Evolutionary conservation across 345 rosid species (phyloP), one percentile per base, ranked within the genome.

Genomic region (Citrus inodora): DNA sequence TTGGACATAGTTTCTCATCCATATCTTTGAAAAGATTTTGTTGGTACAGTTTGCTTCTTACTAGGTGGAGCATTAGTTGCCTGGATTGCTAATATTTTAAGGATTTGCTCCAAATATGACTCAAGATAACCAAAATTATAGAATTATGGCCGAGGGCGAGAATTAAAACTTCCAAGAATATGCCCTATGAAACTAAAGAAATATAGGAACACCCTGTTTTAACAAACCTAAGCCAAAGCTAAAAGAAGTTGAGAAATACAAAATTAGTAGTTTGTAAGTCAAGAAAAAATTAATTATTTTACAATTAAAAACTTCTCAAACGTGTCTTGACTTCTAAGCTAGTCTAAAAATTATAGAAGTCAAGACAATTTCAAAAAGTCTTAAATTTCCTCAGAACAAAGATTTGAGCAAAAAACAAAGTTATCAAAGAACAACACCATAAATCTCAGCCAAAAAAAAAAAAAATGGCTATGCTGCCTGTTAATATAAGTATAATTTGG

Each of bases 1-100:
- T 73, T 74, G 73, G 58, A 66, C 75, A 59, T 69, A 69, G 40
- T 48, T 79, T 79, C 79, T 76, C 79, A 65, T 71, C 46, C 17
- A 42, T 46, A 51, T 25, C 51, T 73, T 4, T 21, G 14, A 73
- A 70, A 80, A 19, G 48, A 70, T 9, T 66, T 37, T 30, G 6
- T 59, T 65, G 67, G 8, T 58, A 40, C 67, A 42, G 48, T 28
- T 30, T 71, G 53, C 27, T 48, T 64, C 56, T 28, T 51, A 9
- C 32, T 55, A 58, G 27, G 10, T 1, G 58, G 51, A 13, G 51
- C 51, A 46, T 70, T 28, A 35, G 63, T 27, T 74, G 55, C 37
- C 10, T 73, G 30, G 35, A 17, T 6, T 71, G 38, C 42, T 32
- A 22, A 65, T 28, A 24, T 24, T 61, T 27, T 61, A 27, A 1